Conservation (phyloP, 495 filamentous ascomycete species). For the Evansstolkia leycettana region DNA sequence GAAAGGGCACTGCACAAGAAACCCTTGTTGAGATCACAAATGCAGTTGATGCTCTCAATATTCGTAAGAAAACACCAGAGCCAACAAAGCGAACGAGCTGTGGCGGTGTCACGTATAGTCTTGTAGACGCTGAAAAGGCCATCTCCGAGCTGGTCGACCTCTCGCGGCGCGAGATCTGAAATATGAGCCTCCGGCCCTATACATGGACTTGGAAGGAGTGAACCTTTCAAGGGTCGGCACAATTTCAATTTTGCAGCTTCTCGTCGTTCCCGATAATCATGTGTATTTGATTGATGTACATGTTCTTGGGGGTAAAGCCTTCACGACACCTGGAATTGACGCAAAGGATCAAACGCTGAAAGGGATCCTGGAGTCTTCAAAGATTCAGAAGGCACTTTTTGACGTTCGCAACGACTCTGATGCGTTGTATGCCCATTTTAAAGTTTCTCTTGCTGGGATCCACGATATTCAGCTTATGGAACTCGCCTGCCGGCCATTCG, state of each 20-base stretch:
- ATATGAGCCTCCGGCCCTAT: constrained; percentile 16
- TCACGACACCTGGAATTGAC: constrained; percentile 17
- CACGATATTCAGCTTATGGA: constrained; percentile 49
- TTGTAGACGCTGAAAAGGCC: no score
- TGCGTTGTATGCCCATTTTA: constrained; percentile 35
- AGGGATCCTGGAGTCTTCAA: constrained; percentile 32
- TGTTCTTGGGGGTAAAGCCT: constrained; percentile 27
- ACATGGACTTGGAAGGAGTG: constrained; percentile 44
- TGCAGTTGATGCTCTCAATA: no score
- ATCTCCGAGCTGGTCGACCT: no score
- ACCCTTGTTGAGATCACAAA: no score
- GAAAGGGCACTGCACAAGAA: no score
- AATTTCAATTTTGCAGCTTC: constrained; percentile 37
- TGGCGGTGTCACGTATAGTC: no score
- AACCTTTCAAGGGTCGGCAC: constrained; percentile 33
- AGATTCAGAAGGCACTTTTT: constrained; percentile 23
- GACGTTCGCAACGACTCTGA: constrained; percentile 40
- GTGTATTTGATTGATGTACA: constrained; percentile 41
- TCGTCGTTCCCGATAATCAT: constrained; percentile 13
- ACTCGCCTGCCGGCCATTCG: constrained; percentile 18
- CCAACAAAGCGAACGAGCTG: no score
- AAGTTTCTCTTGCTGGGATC: constrained; percentile 24
- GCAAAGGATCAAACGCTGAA: constrained; percentile 26
- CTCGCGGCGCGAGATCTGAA: no score
- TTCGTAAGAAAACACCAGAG: no score